Evolutionary conservation across 768 basidiomycete species (phyloP).

Genomic region (Chiua virens): DNA sequence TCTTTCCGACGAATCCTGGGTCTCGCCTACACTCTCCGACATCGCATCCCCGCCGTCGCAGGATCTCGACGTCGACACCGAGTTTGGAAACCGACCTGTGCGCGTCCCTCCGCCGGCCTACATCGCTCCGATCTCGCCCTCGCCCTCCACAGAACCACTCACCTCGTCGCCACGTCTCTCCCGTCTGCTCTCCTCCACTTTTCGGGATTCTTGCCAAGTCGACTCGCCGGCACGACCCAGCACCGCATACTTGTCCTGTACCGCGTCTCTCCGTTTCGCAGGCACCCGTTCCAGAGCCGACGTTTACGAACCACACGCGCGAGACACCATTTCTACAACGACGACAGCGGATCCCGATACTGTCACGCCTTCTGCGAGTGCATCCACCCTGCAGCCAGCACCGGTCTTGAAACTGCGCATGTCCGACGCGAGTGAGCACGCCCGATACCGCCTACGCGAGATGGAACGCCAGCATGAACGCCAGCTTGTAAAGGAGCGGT

Average conservation of each 20-base stretch:
- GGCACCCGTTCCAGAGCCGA: conserved; percentile 15
- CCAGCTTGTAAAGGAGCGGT: background rate
- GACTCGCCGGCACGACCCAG: conserved; percentile 10
- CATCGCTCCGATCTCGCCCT: conserved; percentile 20
- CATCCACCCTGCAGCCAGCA: background rate
- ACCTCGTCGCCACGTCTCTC: conserved; percentile 14
- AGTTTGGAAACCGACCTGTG: conserved; percentile 14
- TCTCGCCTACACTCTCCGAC: conserved; percentile 14
- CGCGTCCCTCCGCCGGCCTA: conserved; percentile 24
- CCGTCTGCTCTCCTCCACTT: conserved; percentile 23
- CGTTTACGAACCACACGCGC: conserved; percentile 5
- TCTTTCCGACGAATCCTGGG: conserved; percentile 29
- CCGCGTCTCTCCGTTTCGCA: conserved; percentile 1
- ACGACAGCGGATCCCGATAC: conserved; percentile 14
- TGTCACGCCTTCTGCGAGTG: background rate
- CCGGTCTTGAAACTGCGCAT: conserved; percentile 16
- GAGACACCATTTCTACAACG: conserved; percentile 24
- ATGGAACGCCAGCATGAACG: conserved; percentile 17
- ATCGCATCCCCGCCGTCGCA: conserved; percentile 6
- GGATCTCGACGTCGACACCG: conserved; percentile 18
- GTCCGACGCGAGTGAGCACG: conserved; percentile 27
- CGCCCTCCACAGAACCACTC: conserved; percentile 16
- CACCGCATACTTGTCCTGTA: conserved; percentile 14
- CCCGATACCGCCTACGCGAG: conserved; percentile 20
- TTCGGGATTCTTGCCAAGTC: conserved; percentile 5